Evolutionary conservation across 257 asterid genomes (phyloP).

Genomic region (Ehretia macrophylla): DNA sequence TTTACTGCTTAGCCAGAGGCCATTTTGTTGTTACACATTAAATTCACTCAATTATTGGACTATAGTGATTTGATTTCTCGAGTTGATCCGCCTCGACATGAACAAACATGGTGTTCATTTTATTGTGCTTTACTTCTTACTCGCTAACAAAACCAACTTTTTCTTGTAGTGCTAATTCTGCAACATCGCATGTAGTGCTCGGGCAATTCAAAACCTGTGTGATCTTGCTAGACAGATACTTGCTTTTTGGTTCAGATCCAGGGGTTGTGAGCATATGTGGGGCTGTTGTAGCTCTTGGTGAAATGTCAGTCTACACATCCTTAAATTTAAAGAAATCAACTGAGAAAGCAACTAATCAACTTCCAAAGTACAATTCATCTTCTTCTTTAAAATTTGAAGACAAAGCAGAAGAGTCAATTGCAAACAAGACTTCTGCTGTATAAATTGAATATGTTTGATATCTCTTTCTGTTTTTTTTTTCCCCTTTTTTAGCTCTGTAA

Average conservation of each 20-base stretch:
- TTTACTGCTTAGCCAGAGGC: not conserved
- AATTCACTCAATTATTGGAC: too few species aligned
- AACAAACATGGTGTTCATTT: too few species aligned
- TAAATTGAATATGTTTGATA: not conserved
- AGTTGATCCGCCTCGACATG: too few species aligned
- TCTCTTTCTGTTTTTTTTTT: not conserved
- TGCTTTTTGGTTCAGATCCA: slow-evolving; percentile 74
- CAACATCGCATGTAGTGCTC: slow-evolving; percentile 70
- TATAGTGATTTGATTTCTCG: too few species aligned
- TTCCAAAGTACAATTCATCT: slow-evolving; percentile 37
- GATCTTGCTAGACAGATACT: slow-evolving; percentile 66
- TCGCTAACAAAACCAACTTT: not conserved
- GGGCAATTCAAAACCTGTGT: slow-evolving; percentile 82
- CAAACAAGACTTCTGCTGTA: slow-evolving; percentile 2
- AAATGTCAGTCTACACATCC: slow-evolving; percentile 69
- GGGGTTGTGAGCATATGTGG: slow-evolving; percentile 71
- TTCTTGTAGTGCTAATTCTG: slow-evolving; percentile 74
- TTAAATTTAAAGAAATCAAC: slow-evolving; percentile 42
- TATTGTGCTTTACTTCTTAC: too few species aligned
- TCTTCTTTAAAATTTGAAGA: not conserved
- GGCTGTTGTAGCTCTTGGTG: slow-evolving; percentile 65
- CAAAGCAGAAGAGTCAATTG: slow-evolving; percentile 7
- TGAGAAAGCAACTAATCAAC: slow-evolving; percentile 25
- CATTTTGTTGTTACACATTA: too few species aligned
- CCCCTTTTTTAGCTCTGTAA: not conserved